Percentiles rank a stretch among this genome's conserved stretches.
These are phyloP conservation scores for Chrysoporthe cubensis DNA, from an alignment of 2,329 filamentous ascomycete species.

Conservation along the genomic window DNA sequence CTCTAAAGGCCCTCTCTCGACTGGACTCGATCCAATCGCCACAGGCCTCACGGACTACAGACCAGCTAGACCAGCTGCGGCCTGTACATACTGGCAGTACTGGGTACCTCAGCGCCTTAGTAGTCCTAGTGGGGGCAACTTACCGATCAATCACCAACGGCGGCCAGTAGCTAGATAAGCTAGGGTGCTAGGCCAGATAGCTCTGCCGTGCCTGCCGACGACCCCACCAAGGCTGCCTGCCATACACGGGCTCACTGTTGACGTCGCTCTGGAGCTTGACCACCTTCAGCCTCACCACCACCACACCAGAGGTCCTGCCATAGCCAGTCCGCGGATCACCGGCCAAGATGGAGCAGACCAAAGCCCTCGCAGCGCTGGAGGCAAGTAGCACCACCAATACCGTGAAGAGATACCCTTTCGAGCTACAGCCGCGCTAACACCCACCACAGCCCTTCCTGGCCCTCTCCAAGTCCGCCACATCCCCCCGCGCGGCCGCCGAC, in stretches of 20 bases:
- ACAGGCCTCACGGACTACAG: neutral
- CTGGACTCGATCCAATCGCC: neutral
- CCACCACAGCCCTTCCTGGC: constrained; percentile 81
- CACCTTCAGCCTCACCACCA: neutral
- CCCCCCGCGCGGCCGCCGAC: constrained; percentile 82
- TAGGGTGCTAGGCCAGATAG: constrained; percentile 15
- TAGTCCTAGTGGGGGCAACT: neutral
- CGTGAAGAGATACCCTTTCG: neutral
- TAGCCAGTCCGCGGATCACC: neutral
- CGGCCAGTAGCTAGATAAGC: too few relatives aligned
- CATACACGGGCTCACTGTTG: neutral
- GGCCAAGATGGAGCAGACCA: constrained; percentile 71
- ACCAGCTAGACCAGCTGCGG: neutral
- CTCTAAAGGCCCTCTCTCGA: neutral
- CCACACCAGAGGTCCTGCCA: neutral
- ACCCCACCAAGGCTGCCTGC: constrained; percentile 22
- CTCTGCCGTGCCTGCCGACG: constrained; percentile 11
- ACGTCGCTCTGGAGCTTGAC: neutral
- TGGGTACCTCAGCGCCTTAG: too few relatives aligned
- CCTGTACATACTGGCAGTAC: neutral
- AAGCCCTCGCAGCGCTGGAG: constrained; percentile 67
- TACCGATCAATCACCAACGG: too few relatives aligned
- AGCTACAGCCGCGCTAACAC: neutral
- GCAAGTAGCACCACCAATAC: constrained; percentile 41
- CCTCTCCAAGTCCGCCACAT: constrained; percentile 82